Evolutionary conservation across 805 yeast species (phyloP), one percentile per base, ranked within the genome.

Genomic region (Pichia californica): DNA sequence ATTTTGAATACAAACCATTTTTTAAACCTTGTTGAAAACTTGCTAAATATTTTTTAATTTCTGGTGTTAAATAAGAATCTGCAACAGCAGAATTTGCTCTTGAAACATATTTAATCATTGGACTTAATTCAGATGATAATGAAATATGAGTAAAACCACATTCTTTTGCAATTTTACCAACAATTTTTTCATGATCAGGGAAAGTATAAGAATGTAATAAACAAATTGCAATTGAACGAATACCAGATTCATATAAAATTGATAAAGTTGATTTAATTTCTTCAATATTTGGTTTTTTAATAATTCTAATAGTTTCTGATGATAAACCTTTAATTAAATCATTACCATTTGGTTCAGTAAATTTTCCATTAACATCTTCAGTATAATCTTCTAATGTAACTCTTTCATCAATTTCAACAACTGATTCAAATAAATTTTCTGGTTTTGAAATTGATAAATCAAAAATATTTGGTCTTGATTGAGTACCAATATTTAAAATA

Each of bases 381-480:
- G 83, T 74, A 55, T 73, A 87, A 54, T 79, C 85, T 54, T 79
- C 95, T 16, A 88, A 66, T 1, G 96, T 87, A 23, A 91, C 89
- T 51, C 98, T 71, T 63, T 91, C 98, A 55, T 88, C 95, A 34
- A 91, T 69, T 62, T 91, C 97, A 35, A 82, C 71, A 1, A 91
- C 96, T 3, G 71, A 60, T 41, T 81, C 80, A 54, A 88, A 88
- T 26, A 91, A 69, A 16, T 79, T 81, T 5, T 74, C 80, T 13
- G 88, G 81, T 55, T 81, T 85, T 40, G 71, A 67, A 36, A 89
- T 85, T 7, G 84, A 74, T 50, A 91, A 67, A 53, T 88, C 95
- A 56, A 91, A 91, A 41, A 91, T 88, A 52, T 81, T 72, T 2
- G 98, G 98, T 54, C 98, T 72, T 2, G 95, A 77, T 61, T 91